These are phyloP conservation scores for Cardamine occulta DNA, from an alignment of 345 rosid genomes.

Conservation along the genomic window DNA sequence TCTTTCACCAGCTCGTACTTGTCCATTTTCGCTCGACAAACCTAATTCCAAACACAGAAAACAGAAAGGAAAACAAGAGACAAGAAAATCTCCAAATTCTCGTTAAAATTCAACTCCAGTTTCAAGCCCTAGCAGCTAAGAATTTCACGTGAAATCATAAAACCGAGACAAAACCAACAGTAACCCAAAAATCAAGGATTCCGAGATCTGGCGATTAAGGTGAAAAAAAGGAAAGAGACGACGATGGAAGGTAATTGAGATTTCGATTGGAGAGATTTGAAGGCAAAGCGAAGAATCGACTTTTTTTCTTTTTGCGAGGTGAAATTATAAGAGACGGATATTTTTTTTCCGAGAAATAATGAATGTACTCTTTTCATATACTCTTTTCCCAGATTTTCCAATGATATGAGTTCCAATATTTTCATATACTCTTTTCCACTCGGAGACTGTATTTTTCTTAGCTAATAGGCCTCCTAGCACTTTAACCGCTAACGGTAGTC, in stretches of 20 bases:
- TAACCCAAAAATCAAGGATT: constrained; percentile 37
- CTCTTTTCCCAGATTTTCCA: too few species aligned
- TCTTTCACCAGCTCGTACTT: constrained; percentile 86
- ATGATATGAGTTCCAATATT: too few species aligned
- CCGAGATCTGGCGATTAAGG: constrained; percentile 36
- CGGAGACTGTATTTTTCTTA: too few species aligned
- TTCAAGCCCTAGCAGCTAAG: constrained; percentile 28
- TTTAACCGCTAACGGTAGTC: too few species aligned
- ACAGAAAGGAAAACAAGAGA: not conserved
- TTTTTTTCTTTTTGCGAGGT: constrained; percentile 2
- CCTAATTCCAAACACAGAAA: constrained; percentile 21
- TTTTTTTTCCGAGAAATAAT: constrained; percentile 1
- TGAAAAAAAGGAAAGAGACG: constrained; percentile 15
- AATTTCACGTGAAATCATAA: constrained; percentile 27
- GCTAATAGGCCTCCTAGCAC: too few species aligned
- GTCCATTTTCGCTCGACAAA: constrained; percentile 53
- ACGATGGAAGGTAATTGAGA: constrained; percentile 34
- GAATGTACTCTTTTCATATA: too few species aligned
- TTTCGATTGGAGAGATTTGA: constrained; percentile 36
- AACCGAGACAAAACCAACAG: not conserved
- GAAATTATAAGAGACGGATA: not conserved
- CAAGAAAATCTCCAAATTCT: constrained; percentile 4
- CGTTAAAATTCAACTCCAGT: constrained; percentile 7
- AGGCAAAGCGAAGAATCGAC: constrained; percentile 41
- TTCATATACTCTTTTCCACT: too few species aligned